phyloP scores from a whole-genome alignment of 306 rosid species.

The Chamaecrista fasciculata region DNA sequence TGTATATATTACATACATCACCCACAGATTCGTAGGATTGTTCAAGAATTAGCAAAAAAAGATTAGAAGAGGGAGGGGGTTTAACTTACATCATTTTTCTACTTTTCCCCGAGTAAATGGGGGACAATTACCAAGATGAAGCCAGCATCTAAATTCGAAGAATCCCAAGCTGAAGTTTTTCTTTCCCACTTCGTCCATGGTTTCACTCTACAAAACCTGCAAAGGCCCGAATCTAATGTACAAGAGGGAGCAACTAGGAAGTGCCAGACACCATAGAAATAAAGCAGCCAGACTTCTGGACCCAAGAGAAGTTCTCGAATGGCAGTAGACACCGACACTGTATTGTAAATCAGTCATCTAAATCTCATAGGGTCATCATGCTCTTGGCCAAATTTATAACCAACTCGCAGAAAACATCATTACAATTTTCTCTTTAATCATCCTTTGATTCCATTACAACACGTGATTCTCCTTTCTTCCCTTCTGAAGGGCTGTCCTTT shows the following conservation, averaged over 20 bases:
- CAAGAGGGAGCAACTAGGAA: constrained; percentile 4
- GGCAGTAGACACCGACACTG: background rate
- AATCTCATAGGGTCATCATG: background rate
- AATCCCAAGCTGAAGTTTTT: background rate
- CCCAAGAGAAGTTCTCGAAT: background rate
- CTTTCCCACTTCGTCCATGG: background rate
- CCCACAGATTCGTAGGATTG: background rate
- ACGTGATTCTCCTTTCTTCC: constrained; percentile 41
- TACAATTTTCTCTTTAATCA: constrained; percentile 27
- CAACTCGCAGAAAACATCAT: background rate
- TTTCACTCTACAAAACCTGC: background rate
- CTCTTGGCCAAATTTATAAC: background rate
- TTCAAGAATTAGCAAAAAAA: background rate
- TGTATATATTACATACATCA: background rate
- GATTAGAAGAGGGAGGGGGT: too few species aligned
- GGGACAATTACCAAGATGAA: background rate
- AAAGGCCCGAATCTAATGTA: constrained; percentile 20
- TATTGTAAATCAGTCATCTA: constrained; percentile 11
- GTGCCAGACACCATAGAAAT: background rate
- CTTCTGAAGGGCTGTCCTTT: constrained; percentile 40
- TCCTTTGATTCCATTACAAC: constrained; percentile 27
- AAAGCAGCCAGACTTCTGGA: background rate
- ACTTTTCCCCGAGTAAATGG: background rate
- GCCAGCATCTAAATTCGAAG: background rate
- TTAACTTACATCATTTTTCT: background rate